A percentile compares a stretch with the other conserved stretches of the same genome.
Evolutionary conservation across 2,329 filamentous ascomycete genomes (phyloP).

Genomic region (Grosmannia serpens): DNA sequence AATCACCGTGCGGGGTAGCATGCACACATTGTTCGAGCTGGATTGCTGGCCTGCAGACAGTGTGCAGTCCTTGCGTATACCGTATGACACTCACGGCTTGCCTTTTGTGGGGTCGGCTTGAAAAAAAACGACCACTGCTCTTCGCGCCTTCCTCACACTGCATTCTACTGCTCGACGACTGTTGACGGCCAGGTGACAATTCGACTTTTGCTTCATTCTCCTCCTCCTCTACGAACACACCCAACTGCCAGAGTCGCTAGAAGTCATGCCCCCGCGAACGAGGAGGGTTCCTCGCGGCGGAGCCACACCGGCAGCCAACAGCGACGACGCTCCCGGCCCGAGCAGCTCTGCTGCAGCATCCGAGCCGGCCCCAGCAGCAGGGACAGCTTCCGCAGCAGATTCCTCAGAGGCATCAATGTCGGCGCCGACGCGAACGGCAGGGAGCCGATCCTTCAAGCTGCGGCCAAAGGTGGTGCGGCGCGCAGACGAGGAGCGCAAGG

Average conservation of each 20-base stretch:
- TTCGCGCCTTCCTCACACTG: not conserved
- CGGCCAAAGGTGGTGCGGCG: constrained; percentile 23
- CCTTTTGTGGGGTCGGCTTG: not conserved
- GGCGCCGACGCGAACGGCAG: not conserved
- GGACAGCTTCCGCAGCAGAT: not conserved
- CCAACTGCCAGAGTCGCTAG: not conserved
- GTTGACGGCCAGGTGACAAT: not conserved
- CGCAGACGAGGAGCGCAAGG: constrained; percentile 23
- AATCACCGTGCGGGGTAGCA: not conserved
- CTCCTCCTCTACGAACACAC: not conserved
- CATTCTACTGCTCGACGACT: not conserved
- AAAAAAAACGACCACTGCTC: not conserved
- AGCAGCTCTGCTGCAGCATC: not conserved
- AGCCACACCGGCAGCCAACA: not conserved
- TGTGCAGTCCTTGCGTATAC: not conserved
- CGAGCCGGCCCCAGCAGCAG: not conserved
- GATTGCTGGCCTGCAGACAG: not conserved
- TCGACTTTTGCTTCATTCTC: not conserved
- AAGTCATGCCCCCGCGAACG: not conserved
- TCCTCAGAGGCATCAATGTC: constrained; percentile 1
- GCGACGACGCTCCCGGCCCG: not conserved
- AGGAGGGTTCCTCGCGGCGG: not conserved
- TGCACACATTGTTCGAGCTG: not conserved
- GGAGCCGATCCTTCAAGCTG: constrained; percentile 15
- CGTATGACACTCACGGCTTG: not conserved